Percentiles rank a stretch among this genome's conserved stretches.
phyloP scores from a whole-genome alignment of 768 basidiomycete genomes.

The Inosperma sp. region DNA sequence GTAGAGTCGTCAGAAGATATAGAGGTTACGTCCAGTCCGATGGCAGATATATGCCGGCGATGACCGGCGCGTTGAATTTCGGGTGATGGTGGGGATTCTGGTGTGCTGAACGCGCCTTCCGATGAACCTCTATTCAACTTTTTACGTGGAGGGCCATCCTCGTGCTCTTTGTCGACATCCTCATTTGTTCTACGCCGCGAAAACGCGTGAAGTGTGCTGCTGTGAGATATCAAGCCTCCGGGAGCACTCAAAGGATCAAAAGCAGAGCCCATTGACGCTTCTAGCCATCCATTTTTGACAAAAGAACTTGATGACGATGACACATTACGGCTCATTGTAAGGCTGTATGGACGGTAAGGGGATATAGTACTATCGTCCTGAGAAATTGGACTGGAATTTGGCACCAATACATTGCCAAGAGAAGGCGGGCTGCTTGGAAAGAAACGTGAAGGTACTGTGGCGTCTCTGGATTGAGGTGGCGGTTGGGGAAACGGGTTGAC shows the following conservation, averaged over 20 bases:
- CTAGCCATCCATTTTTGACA: constrained; percentile 35
- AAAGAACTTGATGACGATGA: constrained; percentile 37
- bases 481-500: constrained; percentile 32
- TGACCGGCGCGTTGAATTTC: constrained; percentile 51
- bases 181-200: constrained; percentile 43
- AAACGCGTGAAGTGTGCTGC: constrained; percentile 45
- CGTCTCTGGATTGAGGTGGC: constrained; percentile 73
- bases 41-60: constrained; percentile 38
- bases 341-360: constrained; percentile 37
- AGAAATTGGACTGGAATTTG: constrained; percentile 64
- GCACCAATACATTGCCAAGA: constrained; percentile 62
- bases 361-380: constrained; percentile 35
- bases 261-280: constrained; percentile 28
- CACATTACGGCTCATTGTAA: constrained; percentile 39
- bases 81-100: constrained; percentile 54
- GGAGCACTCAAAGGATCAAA: constrained; percentile 56
- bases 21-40: constrained; percentile 41
- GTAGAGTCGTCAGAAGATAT: constrained; percentile 69
- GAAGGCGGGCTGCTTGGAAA: constrained; percentile 44
- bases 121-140: constrained; percentile 53
- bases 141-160: constrained; percentile 69
- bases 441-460: constrained; percentile 62
- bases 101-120: constrained; percentile 34
- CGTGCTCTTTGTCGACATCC: constrained; percentile 41
- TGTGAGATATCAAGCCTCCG: constrained; percentile 50